Evolutionary conservation across 345 rosid genomes (phyloP).

Genomic region (Eucalyptus polybractea): DNA sequence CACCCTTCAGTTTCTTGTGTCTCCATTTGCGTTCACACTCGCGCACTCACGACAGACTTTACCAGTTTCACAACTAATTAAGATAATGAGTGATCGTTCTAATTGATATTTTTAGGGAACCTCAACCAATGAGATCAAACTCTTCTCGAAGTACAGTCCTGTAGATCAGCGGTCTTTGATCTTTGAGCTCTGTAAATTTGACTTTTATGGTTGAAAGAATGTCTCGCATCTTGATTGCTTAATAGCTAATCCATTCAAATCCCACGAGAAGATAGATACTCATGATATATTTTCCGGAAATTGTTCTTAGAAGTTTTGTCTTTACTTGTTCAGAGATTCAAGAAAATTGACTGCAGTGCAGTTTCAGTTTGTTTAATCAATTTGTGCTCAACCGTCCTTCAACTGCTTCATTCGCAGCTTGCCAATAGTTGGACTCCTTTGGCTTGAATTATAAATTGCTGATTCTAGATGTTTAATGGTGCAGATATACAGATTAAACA

Average conservation of each 20-base stretch:
- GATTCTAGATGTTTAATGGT: background rate
- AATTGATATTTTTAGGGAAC: background rate
- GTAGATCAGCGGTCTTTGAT: background rate
- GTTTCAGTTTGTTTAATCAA: background rate
- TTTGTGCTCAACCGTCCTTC: background rate
- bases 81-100: background rate
- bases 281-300: background rate
- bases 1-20: background rate
- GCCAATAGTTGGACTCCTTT: background rate
- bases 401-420: background rate
- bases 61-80: background rate
- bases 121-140: background rate
- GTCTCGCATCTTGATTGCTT: background rate
- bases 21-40: background rate
- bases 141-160: background rate
- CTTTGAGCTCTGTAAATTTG: background rate
- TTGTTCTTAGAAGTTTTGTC: background rate
- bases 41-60: background rate
- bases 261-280: background rate
- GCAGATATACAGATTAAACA: background rate
- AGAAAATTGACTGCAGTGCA: background rate
- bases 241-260: background rate
- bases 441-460: background rate
- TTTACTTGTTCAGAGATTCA: background rate
- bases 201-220: background rate